These are phyloP conservation scores for Aspergillus ibericus DNA, from an alignment of 2,329 filamentous ascomycete species.

Conservation along the genomic window DNA sequence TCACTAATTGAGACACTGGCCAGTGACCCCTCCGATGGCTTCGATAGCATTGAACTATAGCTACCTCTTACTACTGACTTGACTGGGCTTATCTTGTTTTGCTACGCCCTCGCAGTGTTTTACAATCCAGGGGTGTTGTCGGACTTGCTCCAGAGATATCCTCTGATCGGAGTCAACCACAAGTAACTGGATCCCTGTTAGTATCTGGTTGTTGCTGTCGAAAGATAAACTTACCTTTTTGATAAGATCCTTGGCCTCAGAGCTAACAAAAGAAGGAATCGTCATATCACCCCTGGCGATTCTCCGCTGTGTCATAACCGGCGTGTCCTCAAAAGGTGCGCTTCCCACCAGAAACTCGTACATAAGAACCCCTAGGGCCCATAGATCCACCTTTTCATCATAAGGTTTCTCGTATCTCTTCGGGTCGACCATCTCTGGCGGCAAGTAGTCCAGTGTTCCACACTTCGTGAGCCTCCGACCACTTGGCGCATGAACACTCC, in stretches of 20 bases:
- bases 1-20: too few relatives aligned
- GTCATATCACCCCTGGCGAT: neutral
- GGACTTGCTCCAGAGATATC: neutral
- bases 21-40: too few relatives aligned
- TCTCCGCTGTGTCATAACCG: neutral
- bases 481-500: conserved; percentile 10
- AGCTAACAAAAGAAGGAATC: neutral
- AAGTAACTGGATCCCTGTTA: neutral
- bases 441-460: conserved; percentile 7
- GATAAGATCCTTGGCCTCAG: neutral
- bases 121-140: neutral
- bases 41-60: too few relatives aligned
- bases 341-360: conserved; percentile 4
- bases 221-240: neutral
- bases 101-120: neutral
- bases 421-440: conserved; percentile 8
- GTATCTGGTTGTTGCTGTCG: neutral
- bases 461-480: conserved; percentile 6
- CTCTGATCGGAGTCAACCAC: neutral
- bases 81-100: neutral
- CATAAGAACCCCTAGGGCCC: conserved; percentile 7
- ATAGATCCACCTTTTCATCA: conserved; percentile 6
- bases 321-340: neutral
- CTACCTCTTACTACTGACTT: neutral
- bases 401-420: conserved; percentile 4